Percentiles rank a stretch among this genome's conserved stretches.
Evolutionary conservation across 2,329 filamentous ascomycete species (phyloP).

Genomic region (Sclerotinia minor): DNA sequence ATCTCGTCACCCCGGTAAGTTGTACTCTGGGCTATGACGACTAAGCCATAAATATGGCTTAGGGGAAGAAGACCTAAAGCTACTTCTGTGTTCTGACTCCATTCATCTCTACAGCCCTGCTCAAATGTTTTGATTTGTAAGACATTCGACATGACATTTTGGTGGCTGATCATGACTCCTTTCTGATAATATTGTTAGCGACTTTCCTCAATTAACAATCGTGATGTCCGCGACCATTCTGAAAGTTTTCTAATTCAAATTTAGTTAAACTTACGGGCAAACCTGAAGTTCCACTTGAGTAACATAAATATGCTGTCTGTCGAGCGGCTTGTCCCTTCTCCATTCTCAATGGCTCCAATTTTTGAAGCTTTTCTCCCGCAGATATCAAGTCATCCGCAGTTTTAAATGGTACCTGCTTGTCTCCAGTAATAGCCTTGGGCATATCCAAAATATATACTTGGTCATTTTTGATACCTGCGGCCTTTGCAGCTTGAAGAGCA

Average conservation of each 20-base stretch:
- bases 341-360: constrained; percentile 60
- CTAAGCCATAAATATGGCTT: constrained; percentile 79
- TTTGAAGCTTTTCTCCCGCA: constrained; percentile 56
- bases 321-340: constrained; percentile 63
- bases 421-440: constrained; percentile 54
- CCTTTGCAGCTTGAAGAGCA: constrained; percentile 65
- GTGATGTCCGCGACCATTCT: neutral
- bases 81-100: constrained; percentile 30
- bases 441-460: constrained; percentile 73
- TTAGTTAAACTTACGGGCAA: constrained; percentile 62
- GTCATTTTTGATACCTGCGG: constrained; percentile 68
- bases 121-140: constrained; percentile 48
- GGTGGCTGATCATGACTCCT: constrained; percentile 83
- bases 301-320: constrained; percentile 78
- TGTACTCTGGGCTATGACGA: constrained; percentile 66
- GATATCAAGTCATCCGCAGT: constrained; percentile 74
- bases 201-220: constrained; percentile 39
- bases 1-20: constrained; percentile 72
- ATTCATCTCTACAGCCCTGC: constrained; percentile 51
- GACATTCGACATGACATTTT: constrained; percentile 77
- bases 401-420: constrained; percentile 55
- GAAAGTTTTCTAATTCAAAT: neutral
- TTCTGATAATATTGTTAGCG: constrained; percentile 49
- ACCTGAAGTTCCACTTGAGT: constrained; percentile 47
- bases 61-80: constrained; percentile 78